These are phyloP conservation scores for Platanus orientalis DNA, from an alignment of 164 flowering plant genomes.

Conservation along the genomic window DNA sequence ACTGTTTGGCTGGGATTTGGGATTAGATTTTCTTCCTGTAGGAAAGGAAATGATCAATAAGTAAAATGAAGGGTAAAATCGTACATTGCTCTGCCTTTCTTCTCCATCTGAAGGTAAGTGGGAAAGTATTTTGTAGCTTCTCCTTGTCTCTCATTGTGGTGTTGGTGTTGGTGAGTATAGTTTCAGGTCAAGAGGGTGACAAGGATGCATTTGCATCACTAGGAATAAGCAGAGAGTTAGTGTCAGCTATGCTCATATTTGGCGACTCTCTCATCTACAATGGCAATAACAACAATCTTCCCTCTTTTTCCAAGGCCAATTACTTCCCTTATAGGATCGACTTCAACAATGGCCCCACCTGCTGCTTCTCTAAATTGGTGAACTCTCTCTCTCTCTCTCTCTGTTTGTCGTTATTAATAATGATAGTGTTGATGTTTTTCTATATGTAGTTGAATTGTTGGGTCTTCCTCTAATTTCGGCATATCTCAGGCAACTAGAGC, in stretches of 20 bases:
- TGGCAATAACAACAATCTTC: conserved; percentile 71
- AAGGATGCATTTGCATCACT: conserved; percentile 7
- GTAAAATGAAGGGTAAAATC: too few species aligned
- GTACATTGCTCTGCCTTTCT: too few species aligned
- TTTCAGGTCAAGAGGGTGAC: conserved; percentile 16
- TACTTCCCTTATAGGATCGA: conserved; percentile 91
- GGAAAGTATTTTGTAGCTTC: too few species aligned
- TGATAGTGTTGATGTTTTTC: too few species aligned
- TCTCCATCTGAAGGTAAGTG: too few species aligned
- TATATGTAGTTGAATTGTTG: conserved; percentile 57
- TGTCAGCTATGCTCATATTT: conserved; percentile 69
- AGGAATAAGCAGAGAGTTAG: conserved; percentile 30
- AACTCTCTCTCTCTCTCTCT: conserved; percentile 5
- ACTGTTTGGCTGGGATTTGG: too few species aligned
- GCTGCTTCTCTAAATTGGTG: conserved; percentile 81
- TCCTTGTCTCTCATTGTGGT: not conserved
- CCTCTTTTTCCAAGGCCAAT: conserved; percentile 88
- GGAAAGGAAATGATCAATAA: too few species aligned
- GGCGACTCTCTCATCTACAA: conserved; percentile 85
- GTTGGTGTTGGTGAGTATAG: not conserved
- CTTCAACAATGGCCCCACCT: conserved; percentile 74
- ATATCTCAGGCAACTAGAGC: conserved; percentile 47
- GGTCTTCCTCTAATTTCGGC: conserved; percentile 72
- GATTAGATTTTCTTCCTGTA: too few species aligned
- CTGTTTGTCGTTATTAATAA: not conserved